Base-by-base conservation (phyloP, 1,284 basidiomycete genomes). In the Irpex lacteus region DNA sequence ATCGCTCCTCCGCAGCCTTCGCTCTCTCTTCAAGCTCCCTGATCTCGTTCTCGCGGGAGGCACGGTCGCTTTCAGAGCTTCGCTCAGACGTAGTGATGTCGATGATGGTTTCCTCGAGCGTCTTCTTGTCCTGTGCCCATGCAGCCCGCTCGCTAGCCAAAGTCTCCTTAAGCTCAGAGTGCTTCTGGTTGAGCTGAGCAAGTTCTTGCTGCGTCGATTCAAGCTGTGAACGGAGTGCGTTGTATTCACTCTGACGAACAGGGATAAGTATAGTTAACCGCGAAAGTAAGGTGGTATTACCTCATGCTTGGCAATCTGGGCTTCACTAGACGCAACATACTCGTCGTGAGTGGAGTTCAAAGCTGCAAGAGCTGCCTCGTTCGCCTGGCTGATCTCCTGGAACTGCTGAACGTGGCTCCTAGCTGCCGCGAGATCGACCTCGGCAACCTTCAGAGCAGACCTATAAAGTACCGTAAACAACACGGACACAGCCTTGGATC, bases 1-100 rank as follows among this genome's bases (percentile, higher is more conserved):
- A 95, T 63, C 90, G 87, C 63, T 91, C 88, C 73, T 96, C 92
- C 1, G 92, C 92, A 68, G 88, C 85, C 78, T 89, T 87, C n/a
- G 88, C 87, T 38, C 90, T 83, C 65, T 88, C 85, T 65, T 90
- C 88, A 70, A 91, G 85, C 57, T 81, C 78, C 26, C 81, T 85
- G 36, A 91, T 76, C 54, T 91, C 89, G 44, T 79, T 82, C 69
- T 92, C 89, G 50, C 88, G 85, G 1, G 83, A 78, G 1, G 78
- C 76, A 34, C 89, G 86, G 66, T 91, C 88, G 53, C 77, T 85
- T 68, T 90, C 86, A 0, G 85, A 84, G 66, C 80, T 78, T 72
- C 83, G 85, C 70, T 91, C 91, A 0, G 90, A 86, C 18, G 84
- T 86, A 63, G 82, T 86, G 75, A 92, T 81, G 70, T 92, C 90